Evolutionary conservation across 495 filamentous ascomycete genomes (phyloP), one percentile per base, ranked within the genome.

Genomic region (Margaritispora aquatica): DNA sequence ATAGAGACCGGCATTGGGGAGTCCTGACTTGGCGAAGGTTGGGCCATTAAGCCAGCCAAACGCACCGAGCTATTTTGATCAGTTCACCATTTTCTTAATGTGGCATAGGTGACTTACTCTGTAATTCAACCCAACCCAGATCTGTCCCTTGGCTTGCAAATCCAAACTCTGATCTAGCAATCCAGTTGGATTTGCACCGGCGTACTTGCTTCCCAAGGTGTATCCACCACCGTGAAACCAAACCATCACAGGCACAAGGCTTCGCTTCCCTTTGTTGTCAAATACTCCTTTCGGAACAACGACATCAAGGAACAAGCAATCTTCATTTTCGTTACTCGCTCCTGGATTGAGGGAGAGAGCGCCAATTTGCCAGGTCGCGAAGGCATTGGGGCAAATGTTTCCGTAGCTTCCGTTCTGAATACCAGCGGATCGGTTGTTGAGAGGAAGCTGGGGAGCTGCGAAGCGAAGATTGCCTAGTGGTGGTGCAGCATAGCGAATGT

Each of bases 121-220:
- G 59, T 88, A 87, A 62, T 87, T 88, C 29, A 83, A 54, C n/a
- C 82, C 68, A 10, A 87, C 82, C 57, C 75, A 88, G 20, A 88
- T 54, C 29, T 72, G 20, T 79, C 79, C 11, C 22, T 31, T 20
- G 21, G 29, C 11, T 27, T 9, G 17, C 15, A 8, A 11, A 22
- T n/a, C 23, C n/a, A n/a, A n/a, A n/a, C n/a, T n/a, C n/a, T n/a
- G n/a, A n/a, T n/a, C n/a, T n/a, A n/a, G n/a, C n/a, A 55, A 11
- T 15, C 38, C 51, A 5, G 58, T 41, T 31, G 51, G 51, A 26
- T 23, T 48, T 26, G 26, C 51, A 24, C 2, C 8, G 5, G 8
- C 46, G n/a, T 44, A 31, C 26, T 86, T 86, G 20, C 73, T 72
- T 2, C 84, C 82, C 27, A 70, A 55, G 5, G 71, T 66, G 48